Conservation (phyloP, 2,329 filamentous ascomycete genomes). For the Ceratocystis alfenasii region DNA sequence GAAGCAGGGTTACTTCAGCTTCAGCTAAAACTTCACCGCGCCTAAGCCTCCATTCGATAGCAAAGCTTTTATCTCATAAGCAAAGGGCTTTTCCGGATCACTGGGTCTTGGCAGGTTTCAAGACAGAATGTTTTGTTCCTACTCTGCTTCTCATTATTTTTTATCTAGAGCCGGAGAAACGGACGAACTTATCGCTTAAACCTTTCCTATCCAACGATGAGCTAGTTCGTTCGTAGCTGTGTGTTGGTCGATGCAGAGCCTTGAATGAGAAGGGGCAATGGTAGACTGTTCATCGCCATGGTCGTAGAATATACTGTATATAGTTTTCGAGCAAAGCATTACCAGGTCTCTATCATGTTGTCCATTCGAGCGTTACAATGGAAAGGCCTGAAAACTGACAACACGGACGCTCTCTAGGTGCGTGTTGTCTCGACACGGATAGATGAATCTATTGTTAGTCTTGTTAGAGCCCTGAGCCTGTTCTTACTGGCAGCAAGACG, state of each 20-base stretch:
- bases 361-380: no score
- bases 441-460: not conserved
- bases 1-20: not conserved
- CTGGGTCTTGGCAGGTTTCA: constrained; percentile 9
- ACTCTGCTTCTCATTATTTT: not conserved
- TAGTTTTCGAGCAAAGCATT: no score
- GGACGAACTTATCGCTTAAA: not conserved
- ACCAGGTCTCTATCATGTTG: no score
- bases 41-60: not conserved
- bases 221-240: not conserved
- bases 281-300: no score
- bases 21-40: not conserved
- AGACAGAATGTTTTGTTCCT: not conserved
- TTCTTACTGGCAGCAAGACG: not conserved
- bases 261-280: no score
- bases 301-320: no score
- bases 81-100: not conserved
- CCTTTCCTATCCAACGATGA: not conserved
- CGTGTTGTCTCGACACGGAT: no score
- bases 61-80: not conserved
- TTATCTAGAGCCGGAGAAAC: not conserved
- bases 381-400: not conserved
- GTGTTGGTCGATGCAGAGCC: not conserved
- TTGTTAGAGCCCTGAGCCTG: not conserved
- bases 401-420: not conserved